Conservation (phyloP, 202 grass and related monocot genomes). For the Panicum hallii region DNA sequence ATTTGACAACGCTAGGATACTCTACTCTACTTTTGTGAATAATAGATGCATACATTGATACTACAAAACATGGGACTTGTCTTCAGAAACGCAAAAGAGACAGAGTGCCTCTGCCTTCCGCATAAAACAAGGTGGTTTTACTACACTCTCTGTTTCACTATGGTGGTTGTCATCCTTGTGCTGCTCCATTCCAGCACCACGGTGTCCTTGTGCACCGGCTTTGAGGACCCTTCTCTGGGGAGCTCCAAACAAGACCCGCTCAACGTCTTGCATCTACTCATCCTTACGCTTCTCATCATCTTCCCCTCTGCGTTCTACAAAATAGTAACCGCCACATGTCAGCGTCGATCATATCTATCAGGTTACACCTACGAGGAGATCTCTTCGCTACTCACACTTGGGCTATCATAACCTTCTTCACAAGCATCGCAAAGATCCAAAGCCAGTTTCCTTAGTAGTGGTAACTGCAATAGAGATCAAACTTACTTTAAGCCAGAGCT, state of each 20-base stretch:
- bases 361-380: neutral
- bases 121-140: neutral
- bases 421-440: conserved; percentile 84
- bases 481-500: neutral
- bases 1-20: too few species aligned
- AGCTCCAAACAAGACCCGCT: conserved; percentile 56
- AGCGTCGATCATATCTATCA: neutral
- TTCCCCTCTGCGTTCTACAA: conserved; percentile 48
- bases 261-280: conserved; percentile 73
- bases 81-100: neutral
- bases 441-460: conserved; percentile 62
- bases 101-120: neutral
- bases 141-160: conserved; percentile 65
- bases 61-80: too few species aligned
- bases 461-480: conserved; percentile 52
- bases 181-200: conserved; percentile 75
- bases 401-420: conserved; percentile 78
- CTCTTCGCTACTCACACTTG: conserved; percentile 51
- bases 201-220: conserved; percentile 75
- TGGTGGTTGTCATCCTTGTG: conserved; percentile 54
- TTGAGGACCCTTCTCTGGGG: conserved; percentile 32
- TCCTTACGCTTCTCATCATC: conserved; percentile 60
- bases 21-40: too few species aligned
- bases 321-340: conserved; percentile 2
- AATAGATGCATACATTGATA: neutral